Evolutionary conservation across 2,329 filamentous ascomycete species (phyloP).

Genomic region (Fusarium chlamydosporum): DNA sequence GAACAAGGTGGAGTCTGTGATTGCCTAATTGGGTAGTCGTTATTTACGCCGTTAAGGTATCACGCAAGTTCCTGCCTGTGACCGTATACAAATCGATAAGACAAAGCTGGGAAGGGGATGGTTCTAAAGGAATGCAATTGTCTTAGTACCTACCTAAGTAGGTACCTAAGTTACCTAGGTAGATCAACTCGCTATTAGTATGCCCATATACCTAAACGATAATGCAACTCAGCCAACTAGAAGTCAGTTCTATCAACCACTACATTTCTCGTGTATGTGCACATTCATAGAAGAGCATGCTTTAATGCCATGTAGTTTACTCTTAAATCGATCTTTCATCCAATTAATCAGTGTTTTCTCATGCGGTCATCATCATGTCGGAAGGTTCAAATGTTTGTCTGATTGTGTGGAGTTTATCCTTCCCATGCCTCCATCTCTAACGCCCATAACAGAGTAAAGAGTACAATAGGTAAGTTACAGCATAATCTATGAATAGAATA

Average conservation of each 20-base stretch:
- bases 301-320: background rate
- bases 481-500: conserved; percentile 42
- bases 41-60: conserved; percentile 21
- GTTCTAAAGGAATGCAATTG: background rate
- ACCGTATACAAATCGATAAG: background rate
- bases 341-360: background rate
- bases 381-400: conserved; percentile 8
- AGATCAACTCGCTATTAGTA: background rate
- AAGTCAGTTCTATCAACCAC: background rate
- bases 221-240: no score
- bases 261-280: background rate
- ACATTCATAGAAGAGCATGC: background rate
- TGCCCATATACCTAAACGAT: no score
- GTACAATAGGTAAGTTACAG: conserved; percentile 21
- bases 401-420: conserved; percentile 28
- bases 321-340: background rate
- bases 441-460: conserved; percentile 28
- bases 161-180: no score
- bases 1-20: conserved; percentile 16
- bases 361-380: background rate
- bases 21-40: conserved; percentile 45
- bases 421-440: conserved; percentile 26
- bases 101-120: background rate
- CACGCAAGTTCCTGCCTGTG: background rate
- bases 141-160: no score